Evolutionary conservation across 768 basidiomycete genomes (phyloP).

Genomic region (Naematelia encephala): DNA sequence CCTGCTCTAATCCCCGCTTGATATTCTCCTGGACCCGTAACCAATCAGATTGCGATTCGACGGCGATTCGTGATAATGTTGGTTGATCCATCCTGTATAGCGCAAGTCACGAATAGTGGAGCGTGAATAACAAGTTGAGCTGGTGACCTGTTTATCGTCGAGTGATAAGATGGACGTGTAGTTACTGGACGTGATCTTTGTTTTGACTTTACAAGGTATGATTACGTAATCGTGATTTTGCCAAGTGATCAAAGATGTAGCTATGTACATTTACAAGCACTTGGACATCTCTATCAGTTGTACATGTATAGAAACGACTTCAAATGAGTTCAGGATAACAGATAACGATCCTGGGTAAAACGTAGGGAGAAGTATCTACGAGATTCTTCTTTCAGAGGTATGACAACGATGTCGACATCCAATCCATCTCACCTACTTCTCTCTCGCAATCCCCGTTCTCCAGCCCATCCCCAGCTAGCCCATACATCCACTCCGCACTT

Average conservation of each 20-base stretch:
- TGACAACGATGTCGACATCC: constrained; percentile 17
- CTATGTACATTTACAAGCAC: no score
- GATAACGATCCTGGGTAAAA: no score
- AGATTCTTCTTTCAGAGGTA: neutral
- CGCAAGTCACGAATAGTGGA: no score
- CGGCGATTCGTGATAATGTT: constrained; percentile 35
- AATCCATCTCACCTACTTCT: constrained; percentile 46
- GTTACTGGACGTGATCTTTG: neutral
- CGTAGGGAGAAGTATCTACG: no score
- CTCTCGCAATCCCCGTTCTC: constrained; percentile 40
- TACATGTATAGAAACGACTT: no score
- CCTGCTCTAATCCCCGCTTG: constrained; percentile 54
- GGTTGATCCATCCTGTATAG: constrained; percentile 19
- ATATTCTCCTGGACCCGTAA: constrained; percentile 60
- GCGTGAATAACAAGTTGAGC: no score
- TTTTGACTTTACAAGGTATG: neutral
- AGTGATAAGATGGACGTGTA: no score
- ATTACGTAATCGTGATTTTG: neutral
- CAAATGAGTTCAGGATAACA: no score
- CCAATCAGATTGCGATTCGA: constrained; percentile 69
- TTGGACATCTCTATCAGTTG: no score
- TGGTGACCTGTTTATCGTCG: no score
- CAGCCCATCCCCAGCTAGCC: constrained; percentile 44
- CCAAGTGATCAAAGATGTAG: no score
- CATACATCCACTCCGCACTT: constrained; percentile 16